Percentiles rank a stretch among this genome's conserved stretches.
These are phyloP conservation scores for Neocatenulostroma microsporum DNA, from an alignment of 2,329 filamentous ascomycete genomes.

Conservation along the genomic window DNA sequence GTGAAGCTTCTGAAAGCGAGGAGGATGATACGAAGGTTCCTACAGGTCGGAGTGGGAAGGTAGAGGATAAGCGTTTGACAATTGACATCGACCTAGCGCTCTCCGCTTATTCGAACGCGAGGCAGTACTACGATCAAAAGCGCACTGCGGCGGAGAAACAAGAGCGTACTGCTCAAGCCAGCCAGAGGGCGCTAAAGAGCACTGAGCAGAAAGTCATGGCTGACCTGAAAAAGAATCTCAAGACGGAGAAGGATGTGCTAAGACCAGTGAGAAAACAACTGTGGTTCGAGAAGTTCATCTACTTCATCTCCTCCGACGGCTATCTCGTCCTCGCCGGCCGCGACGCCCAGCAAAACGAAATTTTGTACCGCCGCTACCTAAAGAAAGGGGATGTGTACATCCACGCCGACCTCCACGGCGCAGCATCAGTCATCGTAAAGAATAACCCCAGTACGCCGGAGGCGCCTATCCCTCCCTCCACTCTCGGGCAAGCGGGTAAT, in stretches of 20 bases:
- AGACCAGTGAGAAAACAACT: slow-evolving; percentile 73
- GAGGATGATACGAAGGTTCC: slow-evolving; percentile 44
- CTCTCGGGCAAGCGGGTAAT: slow-evolving; percentile 80
- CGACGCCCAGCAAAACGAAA: slow-evolving; percentile 82
- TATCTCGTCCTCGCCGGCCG: slow-evolving; percentile 84
- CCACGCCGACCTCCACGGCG: slow-evolving; percentile 79
- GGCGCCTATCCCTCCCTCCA: slow-evolving; percentile 84
- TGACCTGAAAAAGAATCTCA: slow-evolving; percentile 78
- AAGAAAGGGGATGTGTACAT: slow-evolving; percentile 87
- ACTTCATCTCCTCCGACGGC: slow-evolving; percentile 92
- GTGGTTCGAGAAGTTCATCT: slow-evolving; percentile 97
- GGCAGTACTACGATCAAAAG: slow-evolving; percentile 86
- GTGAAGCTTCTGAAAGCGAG: slow-evolving; percentile 54
- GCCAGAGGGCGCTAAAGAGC: slow-evolving; percentile 74
- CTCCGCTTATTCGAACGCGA: slow-evolving; percentile 81
- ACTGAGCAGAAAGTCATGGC: slow-evolving; percentile 81
- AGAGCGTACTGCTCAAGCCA: slow-evolving; percentile 75
- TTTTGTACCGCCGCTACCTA: slow-evolving; percentile 79
- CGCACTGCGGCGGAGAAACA: slow-evolving; percentile 77
- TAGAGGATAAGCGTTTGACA: slow-evolving; percentile 45
- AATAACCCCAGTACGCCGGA: slow-evolving; percentile 71
- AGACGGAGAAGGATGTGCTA: slow-evolving; percentile 83
- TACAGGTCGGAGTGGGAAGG: slow-evolving; percentile 21
- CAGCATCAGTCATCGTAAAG: slow-evolving; percentile 80
- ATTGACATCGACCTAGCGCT: slow-evolving; percentile 80